phyloP scores from a whole-genome alignment of 176 grass and related monocot species.

The Luzula sylvatica region DNA sequence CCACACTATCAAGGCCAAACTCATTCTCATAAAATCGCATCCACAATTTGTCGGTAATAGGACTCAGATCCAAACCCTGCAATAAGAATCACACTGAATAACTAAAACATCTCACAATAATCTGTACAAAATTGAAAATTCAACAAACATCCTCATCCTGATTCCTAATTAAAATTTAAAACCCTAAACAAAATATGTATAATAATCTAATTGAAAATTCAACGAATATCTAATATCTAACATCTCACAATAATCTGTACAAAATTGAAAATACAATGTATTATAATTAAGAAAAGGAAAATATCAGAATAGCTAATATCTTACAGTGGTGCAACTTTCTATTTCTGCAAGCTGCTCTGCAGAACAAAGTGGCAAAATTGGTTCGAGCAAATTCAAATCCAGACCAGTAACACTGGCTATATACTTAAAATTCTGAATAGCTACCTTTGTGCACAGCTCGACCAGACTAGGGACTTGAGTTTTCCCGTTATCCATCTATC shows the following conservation, averaged over 20 bases:
- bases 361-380: constrained; percentile 45
- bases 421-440: constrained; percentile 29
- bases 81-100: not conserved
- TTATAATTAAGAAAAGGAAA: not conserved
- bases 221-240: not conserved
- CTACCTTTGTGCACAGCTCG: constrained; percentile 30
- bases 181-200: not conserved
- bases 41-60: constrained; percentile 31
- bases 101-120: no score
- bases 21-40: constrained; percentile 25
- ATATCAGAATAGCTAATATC: no score
- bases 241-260: no score
- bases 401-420: constrained; percentile 18
- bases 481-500: no score
- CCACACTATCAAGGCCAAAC: constrained; percentile 15
- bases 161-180: not conserved
- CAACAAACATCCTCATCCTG: no score
- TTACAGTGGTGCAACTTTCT: not conserved
- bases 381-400: constrained; percentile 26
- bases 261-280: not conserved
- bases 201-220: constrained; percentile 12
- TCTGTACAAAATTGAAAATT: no score
- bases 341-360: constrained; percentile 20
- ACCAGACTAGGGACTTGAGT: constrained; percentile 30
- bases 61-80: constrained; percentile 31